A percentile compares a stretch with the other conserved stretches of the same genome.
Evolutionary conservation across 2,329 filamentous ascomycete genomes (phyloP).

Genomic region (Trichophyton simii): DNA sequence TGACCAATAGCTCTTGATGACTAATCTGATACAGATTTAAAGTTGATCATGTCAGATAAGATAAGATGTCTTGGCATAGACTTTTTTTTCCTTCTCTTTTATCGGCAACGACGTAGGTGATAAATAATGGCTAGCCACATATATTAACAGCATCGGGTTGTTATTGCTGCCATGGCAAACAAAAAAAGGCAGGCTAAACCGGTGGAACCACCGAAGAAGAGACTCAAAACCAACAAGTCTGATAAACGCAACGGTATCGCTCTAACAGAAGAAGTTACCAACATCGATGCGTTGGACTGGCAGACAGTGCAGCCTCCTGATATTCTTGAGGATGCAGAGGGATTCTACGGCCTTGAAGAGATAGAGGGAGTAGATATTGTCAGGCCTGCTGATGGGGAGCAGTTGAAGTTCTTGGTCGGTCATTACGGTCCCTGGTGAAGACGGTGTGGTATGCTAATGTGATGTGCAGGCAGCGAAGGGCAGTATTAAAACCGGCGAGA

Average conservation of each 20-base stretch:
- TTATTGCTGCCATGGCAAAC: constrained; percentile 20
- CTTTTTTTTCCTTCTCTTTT: neutral
- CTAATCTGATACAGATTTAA: neutral
- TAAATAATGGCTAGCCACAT: neutral
- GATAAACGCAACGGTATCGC: constrained; percentile 8
- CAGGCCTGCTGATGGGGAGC: constrained; percentile 38
- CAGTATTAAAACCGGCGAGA: constrained; percentile 19
- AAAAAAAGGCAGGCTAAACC: constrained; percentile 25
- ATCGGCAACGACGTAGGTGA: neutral
- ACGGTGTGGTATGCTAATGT: neutral
- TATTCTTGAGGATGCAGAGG: constrained; percentile 76
- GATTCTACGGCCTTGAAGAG: constrained; percentile 84
- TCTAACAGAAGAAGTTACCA: constrained; percentile 20
- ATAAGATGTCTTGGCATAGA: neutral
- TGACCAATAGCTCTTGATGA: too few relatives aligned
- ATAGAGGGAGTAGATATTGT: constrained; percentile 85
- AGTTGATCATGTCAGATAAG: neutral
- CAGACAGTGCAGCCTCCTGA: constrained; percentile 56
- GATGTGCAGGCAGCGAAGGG: constrained; percentile 23
- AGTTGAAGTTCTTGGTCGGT: constrained; percentile 31
- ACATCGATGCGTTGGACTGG: constrained; percentile 47
- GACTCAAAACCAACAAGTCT: constrained; percentile 21
- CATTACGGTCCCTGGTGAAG: too few relatives aligned
- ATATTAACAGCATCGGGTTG: neutral
- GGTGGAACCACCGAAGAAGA: constrained; percentile 24